Conservation (phyloP, 495 filamentous ascomycete genomes). For the Aspergillus steynii region DNA sequence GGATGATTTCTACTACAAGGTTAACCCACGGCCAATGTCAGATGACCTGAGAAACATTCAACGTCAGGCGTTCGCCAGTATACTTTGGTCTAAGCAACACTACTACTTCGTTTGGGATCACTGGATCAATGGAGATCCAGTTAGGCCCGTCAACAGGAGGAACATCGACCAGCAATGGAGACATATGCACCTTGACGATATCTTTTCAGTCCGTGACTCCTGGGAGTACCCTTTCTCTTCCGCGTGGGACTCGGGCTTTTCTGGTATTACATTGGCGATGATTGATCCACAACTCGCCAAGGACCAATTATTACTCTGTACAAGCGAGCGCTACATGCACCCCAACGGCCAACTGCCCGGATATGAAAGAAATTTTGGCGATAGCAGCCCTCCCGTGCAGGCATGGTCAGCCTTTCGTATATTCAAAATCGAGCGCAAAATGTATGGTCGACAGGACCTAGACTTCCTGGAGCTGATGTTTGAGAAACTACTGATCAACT, state of each 20-base stretch:
- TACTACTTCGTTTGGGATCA: slow-evolving; percentile 97
- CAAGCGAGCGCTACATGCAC: slow-evolving; percentile 98
- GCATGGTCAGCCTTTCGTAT: slow-evolving; percentile 93
- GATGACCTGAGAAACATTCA: slow-evolving; percentile 95
- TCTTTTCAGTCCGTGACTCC: slow-evolving; percentile 94
- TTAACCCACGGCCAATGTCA: slow-evolving; percentile 90
- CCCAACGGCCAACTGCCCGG: slow-evolving; percentile 90
- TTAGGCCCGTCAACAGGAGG: slow-evolving; percentile 72
- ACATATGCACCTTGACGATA: slow-evolving; percentile 89
- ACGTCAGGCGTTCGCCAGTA: slow-evolving; percentile 87
- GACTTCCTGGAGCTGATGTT: slow-evolving; percentile 96
- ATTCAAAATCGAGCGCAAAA: slow-evolving; percentile 97
- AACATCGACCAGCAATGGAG: slow-evolving; percentile 87
- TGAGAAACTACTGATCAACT: slow-evolving; percentile 92
- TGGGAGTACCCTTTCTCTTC: slow-evolving; percentile 99
- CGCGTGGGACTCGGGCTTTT: slow-evolving; percentile 96
- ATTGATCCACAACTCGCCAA: slow-evolving; percentile 97
- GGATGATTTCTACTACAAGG: slow-evolving; percentile 91
- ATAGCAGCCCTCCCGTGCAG: slow-evolving; percentile 95
- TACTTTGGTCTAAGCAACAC: slow-evolving; percentile 98
- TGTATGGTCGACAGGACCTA: slow-evolving; percentile 91
- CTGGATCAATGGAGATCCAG: slow-evolving; percentile 82
- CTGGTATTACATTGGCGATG: slow-evolving; percentile 93
- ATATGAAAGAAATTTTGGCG: slow-evolving; percentile 98
- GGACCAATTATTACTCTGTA: slow-evolving; percentile 95